These are phyloP conservation scores for Colletotrichum plurivorum DNA, from an alignment of 2,329 filamentous ascomycete genomes.

Conservation along the genomic window DNA sequence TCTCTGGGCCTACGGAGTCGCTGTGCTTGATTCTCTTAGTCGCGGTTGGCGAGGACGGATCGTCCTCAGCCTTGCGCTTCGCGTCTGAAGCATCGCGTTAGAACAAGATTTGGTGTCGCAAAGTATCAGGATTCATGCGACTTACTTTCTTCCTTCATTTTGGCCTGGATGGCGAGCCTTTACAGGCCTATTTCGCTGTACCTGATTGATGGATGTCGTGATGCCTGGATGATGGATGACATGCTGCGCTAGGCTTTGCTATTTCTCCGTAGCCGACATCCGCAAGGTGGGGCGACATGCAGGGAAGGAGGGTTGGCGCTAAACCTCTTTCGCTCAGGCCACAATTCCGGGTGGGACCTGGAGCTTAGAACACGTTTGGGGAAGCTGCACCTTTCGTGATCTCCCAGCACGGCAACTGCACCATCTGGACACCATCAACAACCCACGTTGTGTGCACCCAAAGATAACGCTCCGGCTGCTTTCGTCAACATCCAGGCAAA, in stretches of 20 bases:
- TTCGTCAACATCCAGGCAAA: not conserved
- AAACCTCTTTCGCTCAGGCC: constrained; percentile 51
- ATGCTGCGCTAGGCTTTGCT: constrained; percentile 36
- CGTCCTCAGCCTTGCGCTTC: constrained; percentile 82
- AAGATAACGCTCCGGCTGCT: constrained; percentile 3
- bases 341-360: constrained; percentile 50
- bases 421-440: constrained; percentile 2
- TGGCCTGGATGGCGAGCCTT: constrained; percentile 26
- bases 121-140: not conserved
- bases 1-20: constrained; percentile 61
- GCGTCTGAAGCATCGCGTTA: constrained; percentile 45
- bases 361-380: constrained; percentile 42
- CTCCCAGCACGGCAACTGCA: constrained; percentile 18
- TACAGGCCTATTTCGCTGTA: constrained; percentile 27
- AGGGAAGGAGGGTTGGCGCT: constrained; percentile 50
- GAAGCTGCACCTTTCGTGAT: constrained; percentile 36
- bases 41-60: constrained; percentile 72
- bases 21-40: constrained; percentile 75
- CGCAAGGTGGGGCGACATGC: constrained; percentile 38
- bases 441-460: constrained; percentile 4
- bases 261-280: constrained; percentile 37
- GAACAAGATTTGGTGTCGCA: not conserved
- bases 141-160: constrained; percentile 59
- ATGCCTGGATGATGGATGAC: constrained; percentile 32
- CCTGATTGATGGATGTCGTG: constrained; percentile 30